Base-by-base conservation (phyloP, 1,139 yeast species). In the Lodderomyces elongisporus region DNA sequence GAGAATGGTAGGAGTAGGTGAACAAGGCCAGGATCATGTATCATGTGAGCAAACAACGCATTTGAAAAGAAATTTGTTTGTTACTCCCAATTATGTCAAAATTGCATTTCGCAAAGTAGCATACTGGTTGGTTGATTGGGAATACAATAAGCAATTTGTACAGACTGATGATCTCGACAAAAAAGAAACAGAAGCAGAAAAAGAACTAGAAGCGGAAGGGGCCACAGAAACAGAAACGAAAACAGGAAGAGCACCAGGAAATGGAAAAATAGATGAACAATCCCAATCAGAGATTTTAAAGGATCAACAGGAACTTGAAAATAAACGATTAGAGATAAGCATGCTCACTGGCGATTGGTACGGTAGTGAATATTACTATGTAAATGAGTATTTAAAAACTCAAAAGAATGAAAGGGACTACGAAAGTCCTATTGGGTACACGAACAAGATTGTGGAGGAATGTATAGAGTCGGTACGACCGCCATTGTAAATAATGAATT, bases 41-140 rank as follows among this genome's bases (percentile, higher is more conserved):
- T 7, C 14, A 5, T 17, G 4, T 27, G 6, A 7, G 12, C 7
- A 20, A 20, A 20, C 22, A 8, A 20, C 26, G 6, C 28, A 30
- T 6, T 5, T 21, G 10, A 36, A 30, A 6, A 16, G 29, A 2
- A 38, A 38, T 14, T 39, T 54, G 16, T 67, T 47, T 37, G 62
- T 65, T 5, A 65, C 72, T 1, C 73, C 74, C 0, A 66, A 60
- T 27, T 49, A 47, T 28, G 62, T 61, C 31, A 66, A 66, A 42
- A 47, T 62, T n/a, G 68, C 73, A 2, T 52, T 58, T 41, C 48
- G 67, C n/a, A 61, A 60, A 39, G 52, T 68, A n/a, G 69, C 64
- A 17, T 66, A 66, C 52, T 68, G 74, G 74, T 48, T 65, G 22
- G 66, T 67, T 12, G 68, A 66, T 43, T 68, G 74, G 74, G 70